Conservation (phyloP, 805 yeast species). For the Lachancea fermentati region DNA sequence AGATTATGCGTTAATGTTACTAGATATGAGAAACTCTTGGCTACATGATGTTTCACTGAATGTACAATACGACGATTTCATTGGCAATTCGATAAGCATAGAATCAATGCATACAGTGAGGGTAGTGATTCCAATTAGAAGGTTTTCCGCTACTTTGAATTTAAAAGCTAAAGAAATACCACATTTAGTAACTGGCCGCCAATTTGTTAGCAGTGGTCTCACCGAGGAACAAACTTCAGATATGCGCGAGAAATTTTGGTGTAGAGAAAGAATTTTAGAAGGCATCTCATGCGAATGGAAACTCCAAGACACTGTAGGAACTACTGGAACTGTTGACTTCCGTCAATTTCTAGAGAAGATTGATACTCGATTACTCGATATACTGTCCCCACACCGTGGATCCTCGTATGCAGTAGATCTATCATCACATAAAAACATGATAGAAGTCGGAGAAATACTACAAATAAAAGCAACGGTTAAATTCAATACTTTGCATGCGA, state of each 20-base stretch:
- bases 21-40: constrained; percentile 85
- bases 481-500: not conserved
- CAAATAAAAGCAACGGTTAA: constrained; percentile 9
- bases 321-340: constrained; percentile 22
- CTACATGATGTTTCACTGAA: constrained; percentile 42
- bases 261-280: constrained; percentile 57
- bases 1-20: constrained; percentile 55
- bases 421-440: constrained; percentile 6
- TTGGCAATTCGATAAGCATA: constrained; percentile 24
- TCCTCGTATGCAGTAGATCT: constrained; percentile 16
- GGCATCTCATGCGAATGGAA: constrained; percentile 64
- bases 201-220: constrained; percentile 50
- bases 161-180: constrained; percentile 52
- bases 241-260: constrained; percentile 74
- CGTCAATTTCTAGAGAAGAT: constrained; percentile 25
- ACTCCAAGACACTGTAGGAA: constrained; percentile 11
- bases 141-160: constrained; percentile 38
- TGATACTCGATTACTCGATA: constrained; percentile 20
- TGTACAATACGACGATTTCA: constrained; percentile 32
- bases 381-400: constrained; percentile 20
- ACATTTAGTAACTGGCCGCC: constrained; percentile 55
- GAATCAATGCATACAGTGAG: constrained; percentile 48
- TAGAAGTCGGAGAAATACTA: constrained; percentile 14
- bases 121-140: constrained; percentile 62
- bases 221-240: constrained; percentile 51